A percentile compares a stretch with the other conserved stretches of the same genome.
These are phyloP conservation scores for Trypanosoma congolense DNA, from an alignment of 208 protist species.

Conservation along the genomic window DNA sequence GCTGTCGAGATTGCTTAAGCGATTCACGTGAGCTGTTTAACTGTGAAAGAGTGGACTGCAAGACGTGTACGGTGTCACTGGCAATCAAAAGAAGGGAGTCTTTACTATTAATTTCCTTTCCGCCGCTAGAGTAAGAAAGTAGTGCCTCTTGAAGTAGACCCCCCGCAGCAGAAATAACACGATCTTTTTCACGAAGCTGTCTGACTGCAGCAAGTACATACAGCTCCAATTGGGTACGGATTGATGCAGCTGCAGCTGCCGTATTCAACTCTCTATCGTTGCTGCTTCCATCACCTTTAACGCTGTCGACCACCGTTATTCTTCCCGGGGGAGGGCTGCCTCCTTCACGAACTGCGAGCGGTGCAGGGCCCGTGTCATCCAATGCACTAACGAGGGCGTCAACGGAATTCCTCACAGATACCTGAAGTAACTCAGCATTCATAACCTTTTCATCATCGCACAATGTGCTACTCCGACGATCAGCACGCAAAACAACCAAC, in stretches of 20 bases:
- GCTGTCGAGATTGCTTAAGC: conserved; percentile 9
- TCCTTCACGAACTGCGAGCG: too few species aligned
- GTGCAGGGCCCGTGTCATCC: neutral
- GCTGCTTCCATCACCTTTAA: neutral
- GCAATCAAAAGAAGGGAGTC: conserved; percentile 6
- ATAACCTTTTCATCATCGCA: neutral
- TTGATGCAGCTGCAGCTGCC: neutral
- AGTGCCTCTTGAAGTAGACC: conserved; percentile 12
- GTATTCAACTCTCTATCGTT: neutral
- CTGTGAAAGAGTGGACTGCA: conserved; percentile 8
- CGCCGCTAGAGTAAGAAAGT: neutral
- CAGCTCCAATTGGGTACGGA: conserved; percentile 6
- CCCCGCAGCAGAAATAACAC: neutral
- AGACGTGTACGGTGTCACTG: neutral
- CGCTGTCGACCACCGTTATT: too few species aligned
- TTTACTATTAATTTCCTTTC: neutral
- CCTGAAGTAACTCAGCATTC: conserved; percentile 5
- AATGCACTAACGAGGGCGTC: conserved; percentile 1
- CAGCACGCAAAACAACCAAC: conserved; percentile 10
- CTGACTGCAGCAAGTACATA: neutral
- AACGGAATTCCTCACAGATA: conserved; percentile 4
- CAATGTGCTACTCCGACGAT: neutral
- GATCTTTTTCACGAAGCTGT: conserved; percentile 19
- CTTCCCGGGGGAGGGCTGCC: too few species aligned
- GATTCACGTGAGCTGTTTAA: conserved; percentile 1